phyloP scores from a whole-genome alignment of 345 rosid species.

The Acer saccharum region DNA sequence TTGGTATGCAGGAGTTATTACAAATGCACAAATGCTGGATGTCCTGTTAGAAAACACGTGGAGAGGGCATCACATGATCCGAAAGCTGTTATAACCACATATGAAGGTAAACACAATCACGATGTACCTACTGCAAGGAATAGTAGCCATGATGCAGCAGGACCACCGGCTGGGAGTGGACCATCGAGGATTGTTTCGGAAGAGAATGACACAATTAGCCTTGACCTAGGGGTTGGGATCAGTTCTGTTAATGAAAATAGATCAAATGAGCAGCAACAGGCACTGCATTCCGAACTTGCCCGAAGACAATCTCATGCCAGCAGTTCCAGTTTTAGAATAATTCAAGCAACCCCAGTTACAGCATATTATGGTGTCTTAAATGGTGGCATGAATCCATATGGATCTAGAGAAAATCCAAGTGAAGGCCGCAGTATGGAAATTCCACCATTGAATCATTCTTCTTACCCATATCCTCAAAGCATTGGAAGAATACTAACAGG shows the following conservation, averaged over 20 bases:
- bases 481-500: conserved; percentile 79
- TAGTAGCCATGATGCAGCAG: conserved; percentile 64
- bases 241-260: conserved; percentile 51
- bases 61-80: conserved; percentile 99
- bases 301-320: conserved; percentile 43
- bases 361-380: conserved; percentile 60
- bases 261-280: conserved; percentile 45
- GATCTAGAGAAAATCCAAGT: conserved; percentile 49
- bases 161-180: conserved; percentile 40
- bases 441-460: conserved; percentile 55
- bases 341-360: conserved; percentile 49
- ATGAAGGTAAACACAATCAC: conserved; percentile 97
- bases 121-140: conserved; percentile 82
- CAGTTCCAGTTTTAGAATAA: conserved; percentile 51
- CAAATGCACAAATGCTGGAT: conserved; percentile 92
- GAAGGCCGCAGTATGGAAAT: conserved; percentile 51
- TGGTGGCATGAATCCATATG: conserved; percentile 54
- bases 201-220: conserved; percentile 77
- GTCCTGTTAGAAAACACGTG: conserved; percentile 96
- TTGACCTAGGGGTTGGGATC: conserved; percentile 92
- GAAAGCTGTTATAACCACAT: conserved; percentile 97
- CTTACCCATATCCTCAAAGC: conserved; percentile 72
- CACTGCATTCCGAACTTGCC: conserved; percentile 37
- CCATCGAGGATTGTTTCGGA: conserved; percentile 54
- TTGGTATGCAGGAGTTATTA: conserved; percentile 81